These are phyloP conservation scores for Cicer judaicum DNA, from an alignment of 306 rosid genomes.

Conservation along the genomic window DNA sequence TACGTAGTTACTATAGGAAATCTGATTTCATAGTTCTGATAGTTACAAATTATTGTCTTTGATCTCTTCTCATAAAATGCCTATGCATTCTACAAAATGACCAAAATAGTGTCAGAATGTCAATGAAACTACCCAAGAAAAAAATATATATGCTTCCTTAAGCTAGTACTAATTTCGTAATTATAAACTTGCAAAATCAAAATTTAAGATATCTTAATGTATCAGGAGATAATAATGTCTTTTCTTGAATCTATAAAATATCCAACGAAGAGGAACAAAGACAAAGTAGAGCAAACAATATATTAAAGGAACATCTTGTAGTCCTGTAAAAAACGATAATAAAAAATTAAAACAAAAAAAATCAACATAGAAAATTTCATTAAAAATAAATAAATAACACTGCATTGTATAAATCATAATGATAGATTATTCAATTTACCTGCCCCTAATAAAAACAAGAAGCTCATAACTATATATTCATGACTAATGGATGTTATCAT, in stretches of 20 bases:
- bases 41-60: not conserved
- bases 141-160: not conserved
- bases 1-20: not conserved
- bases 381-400: not conserved
- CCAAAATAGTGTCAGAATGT: not conserved
- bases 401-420: constrained; percentile 1
- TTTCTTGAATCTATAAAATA: constrained; percentile 85
- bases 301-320: constrained; percentile 73
- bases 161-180: constrained; percentile 12
- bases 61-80: constrained; percentile 2
- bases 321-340: constrained; percentile 52
- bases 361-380: not conserved
- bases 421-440: constrained; percentile 59
- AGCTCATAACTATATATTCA: too few species aligned
- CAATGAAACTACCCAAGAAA: constrained; percentile 2
- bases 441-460: constrained; percentile 70
- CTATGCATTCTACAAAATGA: not conserved
- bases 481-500: too few species aligned
- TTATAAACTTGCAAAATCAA: not conserved
- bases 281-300: constrained; percentile 74
- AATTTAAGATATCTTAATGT: constrained; percentile 30
- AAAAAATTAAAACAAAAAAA: constrained; percentile 19
- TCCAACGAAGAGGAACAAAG: constrained; percentile 94
- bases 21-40: not conserved
- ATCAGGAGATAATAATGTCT: constrained; percentile 96